These are phyloP conservation scores for Noccaea caerulescens DNA, from an alignment of 345 rosid species.

Conservation along the genomic window DNA sequence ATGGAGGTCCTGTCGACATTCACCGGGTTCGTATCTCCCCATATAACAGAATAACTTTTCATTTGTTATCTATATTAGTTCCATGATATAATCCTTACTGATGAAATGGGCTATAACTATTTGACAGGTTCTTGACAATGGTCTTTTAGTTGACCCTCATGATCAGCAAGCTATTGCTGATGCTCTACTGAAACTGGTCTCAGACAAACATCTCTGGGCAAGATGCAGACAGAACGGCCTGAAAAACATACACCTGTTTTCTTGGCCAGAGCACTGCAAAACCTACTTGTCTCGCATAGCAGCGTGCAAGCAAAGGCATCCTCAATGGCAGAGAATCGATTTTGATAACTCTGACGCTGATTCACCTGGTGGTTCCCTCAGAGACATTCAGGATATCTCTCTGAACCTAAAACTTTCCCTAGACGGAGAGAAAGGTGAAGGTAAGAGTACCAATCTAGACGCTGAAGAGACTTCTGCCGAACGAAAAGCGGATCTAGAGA, in stretches of 20 bases:
- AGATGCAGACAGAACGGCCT: constrained; percentile 70
- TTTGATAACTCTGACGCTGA: constrained; percentile 49
- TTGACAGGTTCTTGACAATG: constrained; percentile 69
- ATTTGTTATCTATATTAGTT: neutral
- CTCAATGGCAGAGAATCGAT: constrained; percentile 62
- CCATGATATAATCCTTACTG: neutral
- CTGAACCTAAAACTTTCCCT: constrained; percentile 65
- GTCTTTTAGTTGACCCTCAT: constrained; percentile 77
- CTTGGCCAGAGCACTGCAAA: constrained; percentile 81
- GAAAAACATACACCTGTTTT: constrained; percentile 65
- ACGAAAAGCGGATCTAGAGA: constrained; percentile 50
- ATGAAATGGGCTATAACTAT: neutral
- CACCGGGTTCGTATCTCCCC: constrained; percentile 49
- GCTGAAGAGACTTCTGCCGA: constrained; percentile 51
- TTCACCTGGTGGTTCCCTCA: constrained; percentile 66
- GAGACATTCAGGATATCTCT: constrained; percentile 71
- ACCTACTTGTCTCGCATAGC: constrained; percentile 61
- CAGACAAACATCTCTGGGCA: constrained; percentile 71
- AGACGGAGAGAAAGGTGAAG: constrained; percentile 66
- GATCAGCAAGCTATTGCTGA: constrained; percentile 66
- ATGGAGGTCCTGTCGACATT: constrained; percentile 90
- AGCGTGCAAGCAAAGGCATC: constrained; percentile 67
- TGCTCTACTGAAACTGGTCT: constrained; percentile 73
- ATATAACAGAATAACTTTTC: neutral
- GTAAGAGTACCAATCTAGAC: constrained; percentile 44